phyloP scores from a whole-genome alignment of 352 stramenopile genomes.

The Globisporangium yorkense region DNA sequence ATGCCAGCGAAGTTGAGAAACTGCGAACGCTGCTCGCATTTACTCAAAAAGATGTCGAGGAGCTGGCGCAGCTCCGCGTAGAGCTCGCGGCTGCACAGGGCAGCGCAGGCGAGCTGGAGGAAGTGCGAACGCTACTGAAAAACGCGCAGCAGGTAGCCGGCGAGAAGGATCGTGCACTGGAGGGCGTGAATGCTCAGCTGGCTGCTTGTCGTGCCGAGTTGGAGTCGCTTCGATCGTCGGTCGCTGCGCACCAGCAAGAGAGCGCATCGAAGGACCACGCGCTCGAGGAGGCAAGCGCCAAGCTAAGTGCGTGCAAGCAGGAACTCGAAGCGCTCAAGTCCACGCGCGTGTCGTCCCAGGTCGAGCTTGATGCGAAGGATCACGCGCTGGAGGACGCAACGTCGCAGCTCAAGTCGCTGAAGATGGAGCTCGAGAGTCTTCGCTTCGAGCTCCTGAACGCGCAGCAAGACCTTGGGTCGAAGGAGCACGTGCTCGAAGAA shows the following conservation, averaged over 20 bases:
- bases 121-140: constrained; percentile 2
- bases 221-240: background rate
- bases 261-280: background rate
- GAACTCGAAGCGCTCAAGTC: constrained; percentile 19
- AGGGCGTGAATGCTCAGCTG: background rate
- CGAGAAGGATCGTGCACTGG: constrained; percentile 6
- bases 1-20: constrained; percentile 1
- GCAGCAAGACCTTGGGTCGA: constrained; percentile 4
- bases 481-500: constrained; percentile 4
- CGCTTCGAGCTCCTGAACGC: constrained; percentile 4
- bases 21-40: background rate
- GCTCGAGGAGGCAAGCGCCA: constrained; percentile 15
- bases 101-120: constrained; percentile 2
- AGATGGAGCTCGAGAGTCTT: constrained; percentile 2
- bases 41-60: background rate
- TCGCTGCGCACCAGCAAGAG: background rate
- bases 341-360: constrained; percentile 5
- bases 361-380: constrained; percentile 1
- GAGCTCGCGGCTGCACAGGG: background rate
- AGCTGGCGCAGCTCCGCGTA: background rate
- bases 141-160: constrained; percentile 2
- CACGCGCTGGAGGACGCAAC: constrained; percentile 2
- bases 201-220: background rate
- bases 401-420: background rate
- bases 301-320: constrained; percentile 12